A percentile compares a stretch with the other conserved stretches of the same genome.
phyloP scores from a whole-genome alignment of 371 early-diverging fungal species.

The Apophysomyces trapeziformis region DNA sequence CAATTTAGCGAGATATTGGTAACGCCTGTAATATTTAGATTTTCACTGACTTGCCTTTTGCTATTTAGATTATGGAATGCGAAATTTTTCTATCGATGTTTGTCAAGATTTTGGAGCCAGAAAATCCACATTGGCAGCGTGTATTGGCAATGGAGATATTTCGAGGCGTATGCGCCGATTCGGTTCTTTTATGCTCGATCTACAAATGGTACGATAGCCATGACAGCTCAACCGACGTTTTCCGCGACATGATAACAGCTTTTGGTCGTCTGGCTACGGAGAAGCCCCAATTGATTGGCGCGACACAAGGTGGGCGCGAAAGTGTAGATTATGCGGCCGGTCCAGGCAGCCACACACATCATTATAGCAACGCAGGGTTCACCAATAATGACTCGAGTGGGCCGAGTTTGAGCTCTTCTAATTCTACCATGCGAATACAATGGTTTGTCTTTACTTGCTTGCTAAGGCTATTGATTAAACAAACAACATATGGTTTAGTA shows the following conservation, averaged over 20 bases:
- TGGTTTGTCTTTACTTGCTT: slow-evolving; percentile 49
- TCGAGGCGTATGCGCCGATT: slow-evolving; percentile 69
- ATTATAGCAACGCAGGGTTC: slow-evolving; percentile 6
- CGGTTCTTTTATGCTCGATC: slow-evolving; percentile 63
- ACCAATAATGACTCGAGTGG: slow-evolving; percentile 12
- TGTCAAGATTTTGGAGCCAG: slow-evolving; percentile 80
- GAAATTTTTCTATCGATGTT: slow-evolving; percentile 93
- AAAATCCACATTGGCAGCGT: slow-evolving; percentile 84
- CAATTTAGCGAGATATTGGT: slow-evolving; percentile 78
- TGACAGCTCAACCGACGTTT: slow-evolving; percentile 73
- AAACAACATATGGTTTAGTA: slow-evolving; percentile 33
- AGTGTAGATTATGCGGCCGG: slow-evolving; percentile 40
- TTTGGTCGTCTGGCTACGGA: slow-evolving; percentile 83
- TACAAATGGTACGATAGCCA: slow-evolving; percentile 80
- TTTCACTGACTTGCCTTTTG: neutral
- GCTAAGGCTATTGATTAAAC: neutral
- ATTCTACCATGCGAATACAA: slow-evolving; percentile 74
- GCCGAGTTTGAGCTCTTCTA: slow-evolving; percentile 48
- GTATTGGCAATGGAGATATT: slow-evolving; percentile 89
- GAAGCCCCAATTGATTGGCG: slow-evolving; percentile 71
- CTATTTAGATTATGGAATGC: slow-evolving; percentile 79
- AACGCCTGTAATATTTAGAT: slow-evolving; percentile 11
- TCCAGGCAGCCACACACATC: slow-evolving; percentile 9
- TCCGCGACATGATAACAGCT: slow-evolving; percentile 80
- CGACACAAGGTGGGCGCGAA: slow-evolving; percentile 56